Percentiles rank a stretch among this genome's conserved stretches.
Evolutionary conservation across 83 land plant genomes (phyloP).

Genomic region (Thuja plicata): DNA sequence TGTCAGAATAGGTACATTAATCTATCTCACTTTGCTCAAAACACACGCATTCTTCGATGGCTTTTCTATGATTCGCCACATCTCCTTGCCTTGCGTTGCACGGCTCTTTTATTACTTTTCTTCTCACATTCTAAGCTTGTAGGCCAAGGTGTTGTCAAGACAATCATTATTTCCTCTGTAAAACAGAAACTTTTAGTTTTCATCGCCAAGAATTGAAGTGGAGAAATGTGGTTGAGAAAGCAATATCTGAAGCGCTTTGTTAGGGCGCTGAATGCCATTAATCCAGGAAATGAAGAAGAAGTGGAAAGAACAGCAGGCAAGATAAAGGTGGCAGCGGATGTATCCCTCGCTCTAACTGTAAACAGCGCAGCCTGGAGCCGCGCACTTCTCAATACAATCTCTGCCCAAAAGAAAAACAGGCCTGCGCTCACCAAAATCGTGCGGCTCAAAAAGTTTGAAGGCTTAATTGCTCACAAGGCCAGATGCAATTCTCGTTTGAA

Average conservation of each 20-base stretch:
- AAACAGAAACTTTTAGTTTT: too few relatives aligned
- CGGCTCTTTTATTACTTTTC: too few relatives aligned
- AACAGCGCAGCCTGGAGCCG: neutral
- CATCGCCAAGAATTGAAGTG: neutral
- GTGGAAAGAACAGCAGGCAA: neutral
- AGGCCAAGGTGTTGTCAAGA: too few relatives aligned
- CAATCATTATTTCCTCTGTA: too few relatives aligned
- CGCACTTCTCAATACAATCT: neutral
- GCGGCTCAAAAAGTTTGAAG: neutral
- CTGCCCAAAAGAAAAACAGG: neutral
- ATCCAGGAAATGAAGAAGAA: neutral
- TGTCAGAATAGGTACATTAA: too few relatives aligned
- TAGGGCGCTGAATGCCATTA: neutral
- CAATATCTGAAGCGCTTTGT: neutral
- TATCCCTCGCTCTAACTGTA: neutral
- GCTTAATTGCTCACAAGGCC: neutral
- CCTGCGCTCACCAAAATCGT: neutral
- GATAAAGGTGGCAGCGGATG: neutral
- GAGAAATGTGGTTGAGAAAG: neutral
- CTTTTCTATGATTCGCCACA: too few relatives aligned
- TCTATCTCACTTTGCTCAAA: too few relatives aligned
- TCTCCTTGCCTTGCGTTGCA: too few relatives aligned
- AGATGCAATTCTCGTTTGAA: neutral
- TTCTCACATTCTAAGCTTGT: too few relatives aligned
- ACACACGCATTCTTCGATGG: too few relatives aligned